These are phyloP conservation scores for Eimeria zaria DNA, from an alignment of 169 alveolate species.

Conservation along the genomic window DNA sequence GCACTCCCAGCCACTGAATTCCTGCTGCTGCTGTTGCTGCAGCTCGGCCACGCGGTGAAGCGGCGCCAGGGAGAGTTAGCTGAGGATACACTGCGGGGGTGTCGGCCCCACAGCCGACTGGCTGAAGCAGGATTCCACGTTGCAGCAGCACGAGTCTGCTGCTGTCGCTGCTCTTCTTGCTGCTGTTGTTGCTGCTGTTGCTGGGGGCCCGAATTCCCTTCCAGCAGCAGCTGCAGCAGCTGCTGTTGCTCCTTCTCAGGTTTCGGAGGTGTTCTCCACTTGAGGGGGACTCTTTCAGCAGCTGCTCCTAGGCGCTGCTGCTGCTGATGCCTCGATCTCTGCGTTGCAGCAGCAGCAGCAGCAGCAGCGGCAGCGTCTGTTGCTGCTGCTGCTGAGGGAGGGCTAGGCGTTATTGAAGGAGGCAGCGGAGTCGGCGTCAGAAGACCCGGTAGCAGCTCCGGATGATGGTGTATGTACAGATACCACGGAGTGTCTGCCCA, in stretches of 20 bases:
- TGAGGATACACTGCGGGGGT: constrained; percentile 38
- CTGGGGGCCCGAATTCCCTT: not conserved
- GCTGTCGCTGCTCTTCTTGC: not conserved
- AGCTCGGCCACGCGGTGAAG: constrained; percentile 26
- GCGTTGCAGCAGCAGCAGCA: not conserved
- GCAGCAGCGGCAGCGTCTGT: not conserved
- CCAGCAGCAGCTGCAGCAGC: constrained; percentile 50
- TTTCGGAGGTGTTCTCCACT: constrained; percentile 19
- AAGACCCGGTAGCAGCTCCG: constrained; percentile 71
- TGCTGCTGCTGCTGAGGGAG: constrained; percentile 4
- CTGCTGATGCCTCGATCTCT: constrained; percentile 18
- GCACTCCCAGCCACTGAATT: not conserved
- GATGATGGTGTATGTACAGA: constrained; percentile 78
- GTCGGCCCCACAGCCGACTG: constrained; percentile 18
- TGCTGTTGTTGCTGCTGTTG: constrained; percentile 71
- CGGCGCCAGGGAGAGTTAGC: constrained; percentile 56
- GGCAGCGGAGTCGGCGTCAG: constrained; percentile 25
- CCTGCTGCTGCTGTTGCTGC: constrained; percentile 21
- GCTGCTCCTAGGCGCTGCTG: constrained; percentile 12
- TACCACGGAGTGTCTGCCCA: constrained; percentile 80
- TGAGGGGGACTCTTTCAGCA: constrained; percentile 14
- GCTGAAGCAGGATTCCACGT: constrained; percentile 13
- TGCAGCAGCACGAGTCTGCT: constrained; percentile 7
- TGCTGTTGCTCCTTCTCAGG: constrained; percentile 41
- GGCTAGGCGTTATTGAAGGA: not conserved